A percentile compares a stretch with the other conserved stretches of the same genome.
These are phyloP conservation scores for Cryptosporidium sp. DNA, from an alignment of 169 alveolate species.

Conservation along the genomic window DNA sequence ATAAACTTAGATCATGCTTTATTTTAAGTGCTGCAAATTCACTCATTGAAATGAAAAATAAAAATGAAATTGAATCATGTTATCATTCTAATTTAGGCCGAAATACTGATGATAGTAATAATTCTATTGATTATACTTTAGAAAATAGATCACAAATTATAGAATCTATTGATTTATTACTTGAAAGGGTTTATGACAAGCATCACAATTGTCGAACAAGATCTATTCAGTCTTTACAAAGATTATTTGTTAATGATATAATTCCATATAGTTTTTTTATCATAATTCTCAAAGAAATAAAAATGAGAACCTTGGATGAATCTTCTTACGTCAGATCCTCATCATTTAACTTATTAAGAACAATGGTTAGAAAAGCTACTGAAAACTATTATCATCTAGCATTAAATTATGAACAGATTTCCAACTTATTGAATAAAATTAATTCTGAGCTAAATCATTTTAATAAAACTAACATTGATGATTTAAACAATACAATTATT, in stretches of 20 bases:
- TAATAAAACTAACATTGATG: not conserved
- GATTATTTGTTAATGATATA: slow-evolving; percentile 19
- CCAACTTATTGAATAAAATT: slow-evolving; percentile 7
- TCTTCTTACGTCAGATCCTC: slow-evolving; percentile 62
- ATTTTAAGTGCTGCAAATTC: slow-evolving; percentile 33
- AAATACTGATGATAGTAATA: not conserved
- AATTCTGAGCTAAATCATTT: not conserved
- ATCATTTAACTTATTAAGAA: slow-evolving; percentile 47
- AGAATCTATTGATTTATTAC: slow-evolving; percentile 29
- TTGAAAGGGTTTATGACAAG: slow-evolving; percentile 56
- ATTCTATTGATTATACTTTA: not conserved
- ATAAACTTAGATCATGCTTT: slow-evolving; percentile 47
- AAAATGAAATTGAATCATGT: not conserved
- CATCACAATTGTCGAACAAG: slow-evolving; percentile 57
- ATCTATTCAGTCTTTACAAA: slow-evolving; percentile 35
- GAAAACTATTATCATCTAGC: slow-evolving; percentile 59
- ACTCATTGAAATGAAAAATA: slow-evolving; percentile 17
- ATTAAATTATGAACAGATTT: slow-evolving; percentile 37
- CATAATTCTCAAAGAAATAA: slow-evolving; percentile 2
- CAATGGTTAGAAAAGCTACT: slow-evolving; percentile 50
- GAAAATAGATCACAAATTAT: slow-evolving; percentile 30
- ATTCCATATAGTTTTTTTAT: slow-evolving; percentile 54
- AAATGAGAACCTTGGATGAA: slow-evolving; percentile 50
- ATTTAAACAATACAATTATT: slow-evolving; percentile 33
- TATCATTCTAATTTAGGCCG: not conserved